Evolutionary conservation across 1,284 basidiomycete genomes (phyloP).

Genomic region (Apiotrichum akiyoshidainum): DNA sequence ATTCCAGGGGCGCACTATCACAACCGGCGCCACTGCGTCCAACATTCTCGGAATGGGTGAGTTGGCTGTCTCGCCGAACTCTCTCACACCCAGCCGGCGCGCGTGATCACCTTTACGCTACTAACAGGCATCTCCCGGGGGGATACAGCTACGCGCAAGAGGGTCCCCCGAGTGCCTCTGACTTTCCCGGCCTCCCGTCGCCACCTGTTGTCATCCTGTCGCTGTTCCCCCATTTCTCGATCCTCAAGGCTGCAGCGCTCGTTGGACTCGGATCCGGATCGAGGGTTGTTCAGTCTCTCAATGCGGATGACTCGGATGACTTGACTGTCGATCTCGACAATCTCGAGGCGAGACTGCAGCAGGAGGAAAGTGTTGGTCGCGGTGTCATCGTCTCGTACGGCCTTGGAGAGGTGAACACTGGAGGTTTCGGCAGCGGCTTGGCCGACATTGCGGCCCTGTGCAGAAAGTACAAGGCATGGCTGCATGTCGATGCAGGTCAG

Average conservation of each 20-base stretch:
- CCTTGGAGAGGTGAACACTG: conserved; percentile 57
- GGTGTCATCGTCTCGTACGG: conserved; percentile 51
- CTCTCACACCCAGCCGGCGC: conserved; percentile 40
- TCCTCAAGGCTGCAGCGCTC: conserved; percentile 54
- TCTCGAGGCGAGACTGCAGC: conserved; percentile 43
- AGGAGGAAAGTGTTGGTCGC: conserved; percentile 31
- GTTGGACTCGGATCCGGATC: conserved; percentile 52
- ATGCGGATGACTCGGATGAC: conserved; percentile 23
- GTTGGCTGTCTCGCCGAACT: conserved; percentile 23
- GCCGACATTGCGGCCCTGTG: conserved; percentile 48
- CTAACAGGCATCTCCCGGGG: neutral
- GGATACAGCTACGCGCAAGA: conserved; percentile 41
- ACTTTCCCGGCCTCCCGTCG: conserved; percentile 23
- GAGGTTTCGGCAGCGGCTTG: conserved; percentile 48
- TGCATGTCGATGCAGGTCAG: conserved; percentile 56
- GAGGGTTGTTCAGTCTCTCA: conserved; percentile 46
- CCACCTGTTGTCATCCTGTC: conserved; percentile 51
- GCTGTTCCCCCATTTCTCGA: conserved; percentile 54
- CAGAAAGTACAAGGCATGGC: conserved; percentile 52
- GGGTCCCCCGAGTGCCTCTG: conserved; percentile 36
- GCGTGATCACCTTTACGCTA: conserved; percentile 37
- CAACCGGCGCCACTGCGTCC: conserved; percentile 56
- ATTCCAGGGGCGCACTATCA: conserved; percentile 53
- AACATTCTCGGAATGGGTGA: conserved; percentile 54
- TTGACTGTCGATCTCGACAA: conserved; percentile 49